These are phyloP conservation scores for Teunomyces tritomae DNA, from an alignment of 805 yeast species.

Conservation along the genomic window DNA sequence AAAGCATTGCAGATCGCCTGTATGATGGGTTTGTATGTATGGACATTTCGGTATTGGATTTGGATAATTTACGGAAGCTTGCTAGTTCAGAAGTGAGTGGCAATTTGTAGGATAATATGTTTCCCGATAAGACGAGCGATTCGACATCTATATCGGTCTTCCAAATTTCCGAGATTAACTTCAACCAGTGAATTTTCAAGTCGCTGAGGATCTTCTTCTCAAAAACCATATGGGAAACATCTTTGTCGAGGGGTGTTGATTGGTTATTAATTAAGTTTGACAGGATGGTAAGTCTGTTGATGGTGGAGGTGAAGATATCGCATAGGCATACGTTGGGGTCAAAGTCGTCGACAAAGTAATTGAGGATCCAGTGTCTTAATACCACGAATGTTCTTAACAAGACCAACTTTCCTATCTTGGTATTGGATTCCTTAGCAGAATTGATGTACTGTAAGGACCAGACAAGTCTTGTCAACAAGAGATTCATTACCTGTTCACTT, in stretches of 20 bases:
- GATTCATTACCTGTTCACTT: slow-evolving; percentile 54
- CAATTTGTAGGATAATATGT: slow-evolving; percentile 18
- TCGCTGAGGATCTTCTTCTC: slow-evolving; percentile 38
- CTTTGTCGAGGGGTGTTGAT: slow-evolving; percentile 3
- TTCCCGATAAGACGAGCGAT: slow-evolving; percentile 7
- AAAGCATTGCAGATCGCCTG: slow-evolving; percentile 45
- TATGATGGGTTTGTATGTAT: slow-evolving; percentile 44
- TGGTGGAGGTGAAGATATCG: slow-evolving; percentile 47
- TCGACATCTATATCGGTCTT: slow-evolving; percentile 20
- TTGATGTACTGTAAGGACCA: slow-evolving; percentile 62
- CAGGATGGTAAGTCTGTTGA: slow-evolving; percentile 35
- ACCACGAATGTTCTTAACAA: slow-evolving; percentile 82
- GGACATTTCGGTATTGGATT: slow-evolving; percentile 35
- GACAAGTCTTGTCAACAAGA: slow-evolving; percentile 61
- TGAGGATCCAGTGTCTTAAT: slow-evolving; percentile 84
- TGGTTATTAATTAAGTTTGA: slow-evolving; percentile 26
- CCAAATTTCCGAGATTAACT: slow-evolving; percentile 33
- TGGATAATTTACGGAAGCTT: slow-evolving; percentile 21
- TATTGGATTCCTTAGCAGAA: slow-evolving; percentile 21
- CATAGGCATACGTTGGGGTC: slow-evolving; percentile 30
- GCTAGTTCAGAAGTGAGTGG: slow-evolving; percentile 28
- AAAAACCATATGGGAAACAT: slow-evolving; percentile 21
- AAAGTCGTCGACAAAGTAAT: slow-evolving; percentile 83
- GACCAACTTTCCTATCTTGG: slow-evolving; percentile 58
- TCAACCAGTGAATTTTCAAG: slow-evolving; percentile 42